phyloP scores from a whole-genome alignment of 225 moss, liverwort and hornwort genomes.

The Sphagnum tenellum region DNA sequence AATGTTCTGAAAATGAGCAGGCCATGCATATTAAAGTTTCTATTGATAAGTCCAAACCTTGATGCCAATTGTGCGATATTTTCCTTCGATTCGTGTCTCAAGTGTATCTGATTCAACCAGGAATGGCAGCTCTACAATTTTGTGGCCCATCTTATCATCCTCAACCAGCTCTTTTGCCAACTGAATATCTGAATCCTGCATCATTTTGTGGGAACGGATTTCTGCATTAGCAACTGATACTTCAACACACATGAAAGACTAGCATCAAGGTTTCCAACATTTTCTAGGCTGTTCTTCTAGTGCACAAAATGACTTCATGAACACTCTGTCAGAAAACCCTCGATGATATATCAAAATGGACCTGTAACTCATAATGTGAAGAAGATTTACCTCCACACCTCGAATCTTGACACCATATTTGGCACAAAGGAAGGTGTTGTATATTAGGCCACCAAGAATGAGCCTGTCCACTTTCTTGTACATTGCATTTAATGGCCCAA shows the following conservation, averaged over 20 bases:
- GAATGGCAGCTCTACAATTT: slow-evolving; percentile 67
- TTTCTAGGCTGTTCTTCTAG: too few species aligned
- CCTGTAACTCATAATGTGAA: too few species aligned
- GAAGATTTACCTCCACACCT: slow-evolving; percentile 45
- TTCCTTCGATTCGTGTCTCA: slow-evolving; percentile 52
- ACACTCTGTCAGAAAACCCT: too few species aligned
- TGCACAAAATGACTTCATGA: too few species aligned
- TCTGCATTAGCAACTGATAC: too few species aligned
- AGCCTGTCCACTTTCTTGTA: slow-evolving; percentile 67
- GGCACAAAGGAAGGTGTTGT: slow-evolving; percentile 87
- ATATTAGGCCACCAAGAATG: slow-evolving; percentile 76
- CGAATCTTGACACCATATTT: slow-evolving; percentile 70
- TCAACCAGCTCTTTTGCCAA: slow-evolving; percentile 71
- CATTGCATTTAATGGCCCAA: slow-evolving; percentile 73
- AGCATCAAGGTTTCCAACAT: too few species aligned
- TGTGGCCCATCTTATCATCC: slow-evolving; percentile 59
- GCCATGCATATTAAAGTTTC: too few species aligned
- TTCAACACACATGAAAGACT: too few species aligned
- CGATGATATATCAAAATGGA: too few species aligned
- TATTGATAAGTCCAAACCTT: slow-evolving; percentile 13
- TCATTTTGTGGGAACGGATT: too few species aligned
- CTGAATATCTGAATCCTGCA: slow-evolving; percentile 72
- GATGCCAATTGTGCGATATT: slow-evolving; percentile 60
- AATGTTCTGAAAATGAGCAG: too few species aligned
- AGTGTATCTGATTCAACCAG: slow-evolving; percentile 67